Percentiles rank a stretch among this genome's conserved stretches.
Evolutionary conservation across 495 filamentous ascomycete genomes (phyloP).

Genomic region (Viridothelium virens): DNA sequence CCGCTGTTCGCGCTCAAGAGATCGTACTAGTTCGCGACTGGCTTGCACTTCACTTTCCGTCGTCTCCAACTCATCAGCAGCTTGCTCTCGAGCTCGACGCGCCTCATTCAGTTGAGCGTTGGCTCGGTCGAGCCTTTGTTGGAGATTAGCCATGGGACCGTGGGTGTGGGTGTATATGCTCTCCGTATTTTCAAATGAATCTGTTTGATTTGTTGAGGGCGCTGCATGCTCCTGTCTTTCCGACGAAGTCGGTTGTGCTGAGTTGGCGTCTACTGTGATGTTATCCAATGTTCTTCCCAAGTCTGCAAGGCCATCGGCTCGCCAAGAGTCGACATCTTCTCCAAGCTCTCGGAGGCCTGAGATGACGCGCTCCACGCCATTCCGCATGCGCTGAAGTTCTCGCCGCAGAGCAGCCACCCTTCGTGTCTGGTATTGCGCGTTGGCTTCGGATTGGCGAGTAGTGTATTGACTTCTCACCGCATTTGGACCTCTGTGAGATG

Average conservation of each 20-base stretch:
- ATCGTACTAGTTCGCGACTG: conserved; percentile 21
- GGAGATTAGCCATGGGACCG: conserved; percentile 14
- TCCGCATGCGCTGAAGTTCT: conserved; percentile 28
- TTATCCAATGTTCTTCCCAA: conserved; percentile 19
- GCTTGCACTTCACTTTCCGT: conserved; percentile 23
- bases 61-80: conserved; percentile 23
- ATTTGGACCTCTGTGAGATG: not conserved
- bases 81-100: conserved; percentile 18
- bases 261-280: conserved; percentile 9
- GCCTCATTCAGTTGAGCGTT: conserved; percentile 20
- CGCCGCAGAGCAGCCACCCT: conserved; percentile 27
- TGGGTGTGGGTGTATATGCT: not conserved
- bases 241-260: not conserved
- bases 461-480: not conserved
- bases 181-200: conserved; percentile 15
- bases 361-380: conserved; percentile 29
- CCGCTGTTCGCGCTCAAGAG: conserved; percentile 28
- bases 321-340: conserved; percentile 21
- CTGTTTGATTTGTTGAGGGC: not conserved
- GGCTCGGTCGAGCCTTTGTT: conserved; percentile 23
- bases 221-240: not conserved
- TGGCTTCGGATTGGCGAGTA: conserved; percentile 14
- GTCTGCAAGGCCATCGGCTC: conserved; percentile 14
- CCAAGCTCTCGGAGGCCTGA: conserved; percentile 26
- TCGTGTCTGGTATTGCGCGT: conserved; percentile 23